These are phyloP conservation scores for Trichoderma lentiforme DNA, from an alignment of 2,329 filamentous ascomycete genomes.

Conservation along the genomic window DNA sequence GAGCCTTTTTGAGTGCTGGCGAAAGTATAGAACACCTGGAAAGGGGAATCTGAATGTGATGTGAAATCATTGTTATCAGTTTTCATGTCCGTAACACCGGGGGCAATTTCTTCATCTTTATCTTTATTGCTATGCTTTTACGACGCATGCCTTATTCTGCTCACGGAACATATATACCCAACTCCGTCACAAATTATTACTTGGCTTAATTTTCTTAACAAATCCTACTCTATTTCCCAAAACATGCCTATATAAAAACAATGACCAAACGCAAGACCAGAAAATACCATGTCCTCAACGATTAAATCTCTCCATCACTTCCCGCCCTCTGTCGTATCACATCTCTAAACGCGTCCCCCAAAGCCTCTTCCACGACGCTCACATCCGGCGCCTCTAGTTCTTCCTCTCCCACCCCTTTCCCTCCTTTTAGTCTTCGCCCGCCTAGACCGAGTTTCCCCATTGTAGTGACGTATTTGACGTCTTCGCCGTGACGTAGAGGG, in stretches of 20 bases:
- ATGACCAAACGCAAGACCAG: neutral
- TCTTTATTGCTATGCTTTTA: neutral
- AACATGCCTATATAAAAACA: neutral
- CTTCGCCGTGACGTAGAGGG: constrained; percentile 50
- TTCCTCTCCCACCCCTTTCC: neutral
- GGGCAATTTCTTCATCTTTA: neutral
- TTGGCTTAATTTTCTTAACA: neutral
- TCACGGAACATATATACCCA: neutral
- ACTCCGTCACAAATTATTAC: neutral
- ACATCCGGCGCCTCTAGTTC: constrained; percentile 28
- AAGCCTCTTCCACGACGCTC: constrained; percentile 29
- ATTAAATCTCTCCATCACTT: neutral
- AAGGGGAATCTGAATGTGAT: neutral
- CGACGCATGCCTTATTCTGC: neutral
- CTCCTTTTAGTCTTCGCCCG: constrained; percentile 21
- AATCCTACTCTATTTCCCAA: neutral
- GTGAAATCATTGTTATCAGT: neutral
- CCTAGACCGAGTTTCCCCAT: constrained; percentile 43
- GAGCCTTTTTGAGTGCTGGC: neutral
- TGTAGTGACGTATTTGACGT: constrained; percentile 44
- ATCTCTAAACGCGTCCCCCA: constrained; percentile 41
- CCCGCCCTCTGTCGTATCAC: constrained; percentile 39
- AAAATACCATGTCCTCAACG: neutral
- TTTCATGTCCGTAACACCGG: neutral
- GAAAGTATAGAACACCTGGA: neutral